Conservation (phyloP, 352 stramenopile genomes). For the Pythium phragmiticola region DNA sequence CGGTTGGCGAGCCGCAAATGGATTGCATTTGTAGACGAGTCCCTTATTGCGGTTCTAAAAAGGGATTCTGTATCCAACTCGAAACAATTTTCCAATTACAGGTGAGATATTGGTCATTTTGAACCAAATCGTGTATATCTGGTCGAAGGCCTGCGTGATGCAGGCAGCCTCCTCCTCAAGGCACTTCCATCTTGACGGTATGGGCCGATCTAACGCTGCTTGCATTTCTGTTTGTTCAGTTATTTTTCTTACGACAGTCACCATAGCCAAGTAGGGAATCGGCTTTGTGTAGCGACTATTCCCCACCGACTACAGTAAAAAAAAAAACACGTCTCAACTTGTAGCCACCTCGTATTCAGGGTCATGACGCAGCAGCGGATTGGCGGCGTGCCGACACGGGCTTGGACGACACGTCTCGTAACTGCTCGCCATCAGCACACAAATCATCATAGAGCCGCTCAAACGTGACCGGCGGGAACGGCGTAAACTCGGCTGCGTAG, state of each 20-base stretch:
- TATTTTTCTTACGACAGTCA: too few species aligned
- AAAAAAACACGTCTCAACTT: too few species aligned
- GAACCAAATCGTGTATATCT: too few species aligned
- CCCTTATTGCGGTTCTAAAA: neutral
- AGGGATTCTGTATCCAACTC: neutral
- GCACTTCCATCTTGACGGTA: too few species aligned
- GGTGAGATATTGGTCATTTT: neutral
- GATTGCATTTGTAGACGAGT: neutral
- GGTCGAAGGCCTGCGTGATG: too few species aligned
- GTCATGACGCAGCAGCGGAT: neutral
- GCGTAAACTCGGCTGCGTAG: constrained; percentile 73
- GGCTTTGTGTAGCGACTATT: neutral
- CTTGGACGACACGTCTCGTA: constrained; percentile 13
- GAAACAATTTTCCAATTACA: constrained; percentile 1
- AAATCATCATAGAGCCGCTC: constrained; percentile 88
- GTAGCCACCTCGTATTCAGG: neutral
- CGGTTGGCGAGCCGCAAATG: neutral
- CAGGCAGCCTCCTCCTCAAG: too few species aligned
- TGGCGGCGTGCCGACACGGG: neutral
- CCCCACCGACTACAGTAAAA: neutral
- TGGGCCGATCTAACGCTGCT: too few species aligned
- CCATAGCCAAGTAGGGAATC: too few species aligned
- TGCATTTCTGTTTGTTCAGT: too few species aligned
- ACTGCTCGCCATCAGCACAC: constrained; percentile 55
- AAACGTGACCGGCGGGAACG: constrained; percentile 71